phyloP scores from a whole-genome alignment of 805 yeast genomes.

The Candida palmyrensis region DNA sequence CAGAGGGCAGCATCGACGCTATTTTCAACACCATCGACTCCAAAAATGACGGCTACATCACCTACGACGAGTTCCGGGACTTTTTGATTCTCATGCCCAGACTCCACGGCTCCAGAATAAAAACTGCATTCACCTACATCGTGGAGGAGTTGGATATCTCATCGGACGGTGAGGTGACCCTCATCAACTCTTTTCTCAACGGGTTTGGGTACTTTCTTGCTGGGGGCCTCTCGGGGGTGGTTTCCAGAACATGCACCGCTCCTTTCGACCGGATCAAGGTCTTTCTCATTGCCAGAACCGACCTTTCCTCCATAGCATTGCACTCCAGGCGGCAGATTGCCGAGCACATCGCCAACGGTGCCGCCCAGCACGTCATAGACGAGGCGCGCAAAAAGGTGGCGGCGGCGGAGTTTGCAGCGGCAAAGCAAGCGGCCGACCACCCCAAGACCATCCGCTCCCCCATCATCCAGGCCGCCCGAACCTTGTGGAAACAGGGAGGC shows the following conservation, averaged over 20 bases:
- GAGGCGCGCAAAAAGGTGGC: slow-evolving; percentile 27
- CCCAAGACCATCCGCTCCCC: slow-evolving; percentile 60
- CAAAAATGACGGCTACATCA: slow-evolving; percentile 59
- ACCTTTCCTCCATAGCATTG: slow-evolving; percentile 63
- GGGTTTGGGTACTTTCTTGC: slow-evolving; percentile 91
- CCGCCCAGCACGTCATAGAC: slow-evolving; percentile 28
- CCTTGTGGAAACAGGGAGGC: slow-evolving; percentile 87
- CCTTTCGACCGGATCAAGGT: slow-evolving; percentile 96
- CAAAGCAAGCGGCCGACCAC: slow-evolving; percentile 29
- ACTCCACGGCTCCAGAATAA: slow-evolving; percentile 65
- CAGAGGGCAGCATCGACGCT: slow-evolving; percentile 45
- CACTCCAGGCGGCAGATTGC: slow-evolving; percentile 48
- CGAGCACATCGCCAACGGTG: slow-evolving; percentile 29
- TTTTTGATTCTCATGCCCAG: slow-evolving; percentile 81
- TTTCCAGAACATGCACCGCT: slow-evolving; percentile 93
- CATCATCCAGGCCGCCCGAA: slow-evolving; percentile 69
- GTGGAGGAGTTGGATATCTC: slow-evolving; percentile 76
- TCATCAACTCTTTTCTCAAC: slow-evolving; percentile 69
- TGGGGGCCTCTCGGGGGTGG: slow-evolving; percentile 94
- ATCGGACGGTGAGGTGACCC: slow-evolving; percentile 88
- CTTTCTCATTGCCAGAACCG: slow-evolving; percentile 87
- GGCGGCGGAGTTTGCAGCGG: slow-evolving; percentile 19
- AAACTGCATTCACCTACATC: slow-evolving; percentile 77
- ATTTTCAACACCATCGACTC: slow-evolving; percentile 54
- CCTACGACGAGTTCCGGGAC: slow-evolving; percentile 83